phyloP scores from a whole-genome alignment of 2,329 filamentous ascomycete genomes.

The Sporothrix brunneoviolacea region DNA sequence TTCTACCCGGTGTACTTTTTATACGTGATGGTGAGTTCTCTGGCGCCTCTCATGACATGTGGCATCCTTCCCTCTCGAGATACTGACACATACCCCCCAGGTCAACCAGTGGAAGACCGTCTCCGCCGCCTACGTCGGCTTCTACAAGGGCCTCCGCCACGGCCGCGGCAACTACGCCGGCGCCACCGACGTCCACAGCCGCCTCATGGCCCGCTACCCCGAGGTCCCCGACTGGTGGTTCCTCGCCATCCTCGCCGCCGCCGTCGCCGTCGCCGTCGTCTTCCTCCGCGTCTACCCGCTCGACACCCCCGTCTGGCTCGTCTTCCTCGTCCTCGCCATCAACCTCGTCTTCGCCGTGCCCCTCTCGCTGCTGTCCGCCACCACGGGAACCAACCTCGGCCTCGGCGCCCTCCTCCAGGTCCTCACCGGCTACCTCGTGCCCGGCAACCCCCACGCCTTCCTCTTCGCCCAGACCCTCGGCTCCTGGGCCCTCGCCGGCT shows the following conservation, averaged over 20 bases:
- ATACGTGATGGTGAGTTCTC: conserved; percentile 37
- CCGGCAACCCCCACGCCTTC: conserved; percentile 29
- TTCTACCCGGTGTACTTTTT: conserved; percentile 39
- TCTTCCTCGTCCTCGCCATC: conserved; percentile 29
- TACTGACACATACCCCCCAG: too few relatives aligned
- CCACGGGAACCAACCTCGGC: conserved; percentile 37
- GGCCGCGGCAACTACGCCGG: conserved; percentile 35
- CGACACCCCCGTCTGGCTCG: conserved; percentile 26
- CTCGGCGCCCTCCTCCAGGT: conserved; percentile 37
- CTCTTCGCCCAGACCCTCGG: conserved; percentile 35
- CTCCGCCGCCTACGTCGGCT: conserved; percentile 31
- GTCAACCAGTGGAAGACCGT: conserved; percentile 35
- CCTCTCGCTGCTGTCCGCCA: conserved; percentile 37
- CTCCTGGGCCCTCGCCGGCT: conserved; percentile 36
- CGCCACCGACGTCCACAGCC: conserved; percentile 36
- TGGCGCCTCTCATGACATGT: too few relatives aligned
- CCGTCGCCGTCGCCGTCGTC: conserved; percentile 25
- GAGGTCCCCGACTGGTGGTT: conserved; percentile 48
- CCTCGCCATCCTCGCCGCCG: conserved; percentile 30
- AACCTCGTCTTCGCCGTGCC: conserved; percentile 38
- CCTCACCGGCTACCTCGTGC: conserved; percentile 31
- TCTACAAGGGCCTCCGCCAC: conserved; percentile 32
- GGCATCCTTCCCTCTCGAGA: too few relatives aligned
- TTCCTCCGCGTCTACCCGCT: conserved; percentile 29
- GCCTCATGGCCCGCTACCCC: conserved; percentile 36